Conservation (phyloP, 345 rosid genomes). For the Physaria fendleri region DNA sequence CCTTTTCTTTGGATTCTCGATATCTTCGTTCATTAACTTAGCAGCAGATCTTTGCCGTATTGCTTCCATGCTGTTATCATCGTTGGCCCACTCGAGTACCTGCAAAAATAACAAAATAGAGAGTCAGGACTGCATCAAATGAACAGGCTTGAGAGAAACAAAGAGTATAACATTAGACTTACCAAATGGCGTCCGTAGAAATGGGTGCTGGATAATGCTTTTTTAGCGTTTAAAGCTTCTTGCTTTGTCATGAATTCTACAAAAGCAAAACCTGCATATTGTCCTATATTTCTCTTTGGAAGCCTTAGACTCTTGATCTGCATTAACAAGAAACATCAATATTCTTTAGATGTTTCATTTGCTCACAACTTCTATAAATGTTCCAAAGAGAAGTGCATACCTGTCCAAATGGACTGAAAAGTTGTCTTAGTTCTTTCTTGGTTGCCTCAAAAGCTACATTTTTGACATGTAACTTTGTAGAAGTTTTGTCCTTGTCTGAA, state of each 20-base stretch:
- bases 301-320: conserved; percentile 83
- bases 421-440: conserved; percentile 75
- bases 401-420: conserved; percentile 96
- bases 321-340: conserved; percentile 3
- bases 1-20: conserved; percentile 49
- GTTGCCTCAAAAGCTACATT: conserved; percentile 98
- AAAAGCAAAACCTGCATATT: conserved; percentile 74
- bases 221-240: conserved; percentile 71
- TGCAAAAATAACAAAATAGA: conserved; percentile 15
- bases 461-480: conserved; percentile 74
- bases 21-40: conserved; percentile 53
- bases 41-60: conserved; percentile 68
- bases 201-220: conserved; percentile 71
- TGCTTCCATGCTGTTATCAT: conserved; percentile 84
- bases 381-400: conserved; percentile 28
- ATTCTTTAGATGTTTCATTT: neutral
- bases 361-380: neutral
- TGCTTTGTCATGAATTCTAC: conserved; percentile 86
- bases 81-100: conserved; percentile 86
- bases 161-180: conserved; percentile 18
- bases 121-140: neutral
- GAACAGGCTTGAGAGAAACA: neutral
- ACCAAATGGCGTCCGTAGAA: conserved; percentile 90
- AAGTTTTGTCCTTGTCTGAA: conserved; percentile 52
- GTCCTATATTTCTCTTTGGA: conserved; percentile 61